phyloP scores from a whole-genome alignment of 176 grass and related monocot species.

The Bothriochloa decipiens region DNA sequence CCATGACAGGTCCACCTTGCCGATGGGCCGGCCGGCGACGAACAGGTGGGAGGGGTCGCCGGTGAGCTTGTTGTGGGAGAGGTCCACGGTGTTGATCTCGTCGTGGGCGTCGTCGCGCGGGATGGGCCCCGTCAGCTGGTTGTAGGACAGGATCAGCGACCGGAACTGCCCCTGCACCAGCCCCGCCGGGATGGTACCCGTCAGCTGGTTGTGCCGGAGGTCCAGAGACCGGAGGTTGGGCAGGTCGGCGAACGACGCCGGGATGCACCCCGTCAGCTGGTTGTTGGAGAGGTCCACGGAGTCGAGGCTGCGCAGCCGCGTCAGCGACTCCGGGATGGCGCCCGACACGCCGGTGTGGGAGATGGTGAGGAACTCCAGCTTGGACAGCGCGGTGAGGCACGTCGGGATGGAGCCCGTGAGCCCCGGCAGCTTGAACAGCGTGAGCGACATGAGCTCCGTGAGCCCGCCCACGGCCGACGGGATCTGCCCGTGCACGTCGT shows the following conservation, averaged over 20 bases:
- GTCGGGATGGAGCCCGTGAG: conserved; percentile 63
- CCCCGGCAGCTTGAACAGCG: conserved; percentile 50
- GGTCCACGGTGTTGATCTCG: conserved; percentile 64
- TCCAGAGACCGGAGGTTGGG: conserved; percentile 55
- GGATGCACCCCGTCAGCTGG: conserved; percentile 54
- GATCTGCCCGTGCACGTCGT: conserved; percentile 53
- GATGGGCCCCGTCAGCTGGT: conserved; percentile 65
- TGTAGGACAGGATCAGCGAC: conserved; percentile 59
- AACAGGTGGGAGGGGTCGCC: conserved; percentile 70
- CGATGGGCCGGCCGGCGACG: conserved; percentile 42
- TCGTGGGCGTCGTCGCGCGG: conserved; percentile 56
- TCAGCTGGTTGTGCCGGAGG: conserved; percentile 54
- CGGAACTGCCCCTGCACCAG: conserved; percentile 56
- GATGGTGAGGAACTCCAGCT: conserved; percentile 64
- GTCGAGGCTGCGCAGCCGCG: conserved; percentile 46
- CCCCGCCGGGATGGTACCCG: conserved; percentile 54
- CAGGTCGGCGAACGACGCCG: conserved; percentile 50
- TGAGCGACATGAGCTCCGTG: conserved; percentile 54
- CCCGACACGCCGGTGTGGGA: conserved; percentile 66
- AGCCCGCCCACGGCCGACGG: conserved; percentile 57
- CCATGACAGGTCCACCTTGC: conserved; percentile 74
- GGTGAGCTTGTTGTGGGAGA: conserved; percentile 70
- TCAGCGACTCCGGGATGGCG: conserved; percentile 56
- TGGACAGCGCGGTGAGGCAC: conserved; percentile 59
- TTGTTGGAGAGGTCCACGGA: conserved; percentile 64